Evolutionary conservation across 495 filamentous ascomycete species (phyloP).

Genomic region (Bacidia rubella): DNA sequence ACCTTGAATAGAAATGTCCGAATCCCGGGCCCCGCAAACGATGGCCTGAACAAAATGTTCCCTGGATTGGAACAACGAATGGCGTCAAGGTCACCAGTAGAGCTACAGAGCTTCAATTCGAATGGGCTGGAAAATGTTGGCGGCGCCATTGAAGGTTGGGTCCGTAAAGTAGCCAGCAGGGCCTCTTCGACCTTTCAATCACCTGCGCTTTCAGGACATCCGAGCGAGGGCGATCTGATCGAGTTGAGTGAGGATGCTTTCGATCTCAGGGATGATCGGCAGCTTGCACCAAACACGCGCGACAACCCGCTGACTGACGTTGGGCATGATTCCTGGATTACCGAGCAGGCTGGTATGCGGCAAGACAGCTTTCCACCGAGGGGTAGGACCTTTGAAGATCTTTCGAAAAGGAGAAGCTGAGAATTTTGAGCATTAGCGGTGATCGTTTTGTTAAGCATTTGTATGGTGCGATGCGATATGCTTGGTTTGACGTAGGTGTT

Average conservation of each 20-base stretch:
- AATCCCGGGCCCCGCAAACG: conserved; percentile 64
- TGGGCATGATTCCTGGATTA: conserved; percentile 12
- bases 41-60: conserved; percentile 68
- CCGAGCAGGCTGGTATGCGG: conserved; percentile 27
- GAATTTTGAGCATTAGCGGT: not conserved
- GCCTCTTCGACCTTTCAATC: conserved; percentile 30
- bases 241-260: conserved; percentile 54
- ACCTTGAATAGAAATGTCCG: conserved; percentile 55
- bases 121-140: conserved; percentile 61
- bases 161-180: conserved; percentile 60
- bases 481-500: too few relatives aligned
- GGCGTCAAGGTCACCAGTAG: conserved; percentile 36
- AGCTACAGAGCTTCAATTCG: conserved; percentile 30
- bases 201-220: conserved; percentile 21
- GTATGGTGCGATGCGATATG: not conserved
- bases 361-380: conserved; percentile 20
- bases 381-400: conserved; percentile 20
- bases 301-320: not conserved
- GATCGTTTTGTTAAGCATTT: not conserved
- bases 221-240: conserved; percentile 59
- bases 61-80: conserved; percentile 62
- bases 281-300: not conserved
- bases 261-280: conserved; percentile 8
- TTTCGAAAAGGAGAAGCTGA: conserved; percentile 12
- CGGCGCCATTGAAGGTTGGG: conserved; percentile 75